Evolutionary conservation across 2,329 filamentous ascomycete species (phyloP), one percentile per base, ranked within the genome.

Genomic region (Aspergillus novofumigatus): DNA sequence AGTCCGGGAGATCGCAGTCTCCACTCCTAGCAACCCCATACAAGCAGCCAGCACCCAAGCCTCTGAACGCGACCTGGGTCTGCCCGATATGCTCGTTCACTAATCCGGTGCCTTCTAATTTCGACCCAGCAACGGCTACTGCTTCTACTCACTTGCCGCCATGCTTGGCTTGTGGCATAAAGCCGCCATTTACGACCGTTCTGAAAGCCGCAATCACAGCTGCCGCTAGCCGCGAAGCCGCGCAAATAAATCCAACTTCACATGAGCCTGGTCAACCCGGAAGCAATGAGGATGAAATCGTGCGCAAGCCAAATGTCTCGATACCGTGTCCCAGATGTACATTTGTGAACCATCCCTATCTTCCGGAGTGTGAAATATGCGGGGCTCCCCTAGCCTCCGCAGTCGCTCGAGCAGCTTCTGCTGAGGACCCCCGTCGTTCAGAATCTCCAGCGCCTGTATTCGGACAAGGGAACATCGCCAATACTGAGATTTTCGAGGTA

Each of bases 71-170:
- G 5, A 97, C 92, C 3, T 97, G 93, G 93, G 87, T 97, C 21
- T 97, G 93, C 77, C 89, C 90, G 1, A 97, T 97, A 67, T 97
- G 93, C 80, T 93, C 90, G 64, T 95, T 96, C 70, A 93, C 92
- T 9, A 97, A 97, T 68, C 88, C 91, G 0, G 86, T 97, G 1
- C 92, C 94, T 0, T 90, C 90, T 41, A 97, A 96, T 72, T 97
- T 97, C 71, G 93, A 97, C 67, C 90, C 92, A 0, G 82, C 87
- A 1, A 87, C 88, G 2, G 91, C 91, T 8, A 94, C 85, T 59
- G 84, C 87, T 21, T 86, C 91, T 61, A 96, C 90, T 4, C 88
- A 87, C 8, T 77, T 96, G 23, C 89, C 92, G 3, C 91, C 93
- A 64, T 99, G 94, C 70, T 79, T 96, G 54, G 89, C 92, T 4